These are phyloP conservation scores for Metschnikowia kofuensis DNA, from an alignment of 805 yeast genomes.

Conservation along the genomic window DNA sequence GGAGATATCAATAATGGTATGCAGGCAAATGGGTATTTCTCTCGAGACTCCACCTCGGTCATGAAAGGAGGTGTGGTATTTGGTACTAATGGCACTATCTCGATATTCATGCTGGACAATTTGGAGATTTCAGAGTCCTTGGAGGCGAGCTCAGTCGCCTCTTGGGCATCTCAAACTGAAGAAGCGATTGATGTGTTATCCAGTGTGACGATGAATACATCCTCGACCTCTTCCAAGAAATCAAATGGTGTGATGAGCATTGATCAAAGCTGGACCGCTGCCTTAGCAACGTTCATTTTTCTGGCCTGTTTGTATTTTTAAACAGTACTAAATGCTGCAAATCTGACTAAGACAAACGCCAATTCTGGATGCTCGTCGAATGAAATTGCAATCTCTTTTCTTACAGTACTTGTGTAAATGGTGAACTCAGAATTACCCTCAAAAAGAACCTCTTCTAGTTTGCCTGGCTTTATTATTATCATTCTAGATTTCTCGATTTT, in stretches of 20 bases:
- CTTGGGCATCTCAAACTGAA: constrained; percentile 45
- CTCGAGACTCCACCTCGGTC: constrained; percentile 47
- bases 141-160: constrained; percentile 39
- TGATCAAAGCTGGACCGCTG: constrained; percentile 11
- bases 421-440: constrained; percentile 5
- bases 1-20: constrained; percentile 61
- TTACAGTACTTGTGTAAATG: constrained; percentile 17
- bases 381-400: constrained; percentile 13
- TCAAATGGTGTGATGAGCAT: constrained; percentile 17
- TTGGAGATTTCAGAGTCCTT: constrained; percentile 49
- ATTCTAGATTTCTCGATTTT: not conserved
- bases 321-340: constrained; percentile 2
- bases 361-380: constrained; percentile 16
- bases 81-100: constrained; percentile 56
- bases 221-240: constrained; percentile 23
- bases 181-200: constrained; percentile 23
- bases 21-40: constrained; percentile 52
- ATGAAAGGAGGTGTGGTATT: constrained; percentile 76
- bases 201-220: constrained; percentile 25
- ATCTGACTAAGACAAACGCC: constrained; percentile 4
- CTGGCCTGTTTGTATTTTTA: constrained; percentile 12
- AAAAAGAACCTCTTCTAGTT: not conserved
- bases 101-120: constrained; percentile 57
- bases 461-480: not conserved
- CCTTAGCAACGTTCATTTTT: constrained; percentile 13